Conservation (phyloP, 2,329 filamentous ascomycete genomes). For the Plectosphaerella cucumerina region DNA sequence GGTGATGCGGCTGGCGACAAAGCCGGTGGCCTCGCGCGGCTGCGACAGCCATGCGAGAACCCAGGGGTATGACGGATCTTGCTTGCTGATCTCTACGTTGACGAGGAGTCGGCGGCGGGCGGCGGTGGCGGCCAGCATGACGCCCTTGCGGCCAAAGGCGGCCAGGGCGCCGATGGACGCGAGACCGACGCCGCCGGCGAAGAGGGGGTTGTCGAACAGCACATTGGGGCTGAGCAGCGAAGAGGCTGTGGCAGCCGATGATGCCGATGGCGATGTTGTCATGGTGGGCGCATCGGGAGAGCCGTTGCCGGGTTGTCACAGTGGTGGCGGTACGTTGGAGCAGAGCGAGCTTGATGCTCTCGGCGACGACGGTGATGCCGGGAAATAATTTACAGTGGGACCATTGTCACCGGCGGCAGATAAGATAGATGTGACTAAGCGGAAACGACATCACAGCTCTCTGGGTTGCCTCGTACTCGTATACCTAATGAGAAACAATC, state of each 20-base stretch:
- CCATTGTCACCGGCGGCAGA: no score
- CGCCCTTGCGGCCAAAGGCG: slow-evolving; percentile 73
- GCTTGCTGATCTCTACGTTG: slow-evolving; percentile 91
- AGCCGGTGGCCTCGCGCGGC: slow-evolving; percentile 62
- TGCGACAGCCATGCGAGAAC: slow-evolving; percentile 91
- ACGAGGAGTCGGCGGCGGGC: slow-evolving; percentile 84
- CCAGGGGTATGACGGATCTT: slow-evolving; percentile 92
- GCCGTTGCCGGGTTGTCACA: no score
- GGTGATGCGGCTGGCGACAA: slow-evolving; percentile 53
- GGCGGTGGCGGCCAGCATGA: slow-evolving; percentile 67
- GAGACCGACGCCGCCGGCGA: slow-evolving; percentile 78
- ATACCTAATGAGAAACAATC: no score
- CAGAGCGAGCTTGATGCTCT: no score
- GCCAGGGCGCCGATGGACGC: slow-evolving; percentile 81
- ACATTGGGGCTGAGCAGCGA: slow-evolving; percentile 47
- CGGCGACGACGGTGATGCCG: no score
- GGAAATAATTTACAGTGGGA: no score
- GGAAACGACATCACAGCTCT: no score
- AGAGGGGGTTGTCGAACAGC: slow-evolving; percentile 60
- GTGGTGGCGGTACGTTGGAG: no score
- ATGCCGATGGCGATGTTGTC: slow-evolving; percentile 14
- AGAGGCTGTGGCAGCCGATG: slow-evolving; percentile 15
- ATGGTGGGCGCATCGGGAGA: background rate
- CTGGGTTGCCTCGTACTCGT: no score
- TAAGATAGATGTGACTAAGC: no score